phyloP scores from a whole-genome alignment of 2,329 filamentous ascomycete genomes.

The Xylaria sp. region DNA sequence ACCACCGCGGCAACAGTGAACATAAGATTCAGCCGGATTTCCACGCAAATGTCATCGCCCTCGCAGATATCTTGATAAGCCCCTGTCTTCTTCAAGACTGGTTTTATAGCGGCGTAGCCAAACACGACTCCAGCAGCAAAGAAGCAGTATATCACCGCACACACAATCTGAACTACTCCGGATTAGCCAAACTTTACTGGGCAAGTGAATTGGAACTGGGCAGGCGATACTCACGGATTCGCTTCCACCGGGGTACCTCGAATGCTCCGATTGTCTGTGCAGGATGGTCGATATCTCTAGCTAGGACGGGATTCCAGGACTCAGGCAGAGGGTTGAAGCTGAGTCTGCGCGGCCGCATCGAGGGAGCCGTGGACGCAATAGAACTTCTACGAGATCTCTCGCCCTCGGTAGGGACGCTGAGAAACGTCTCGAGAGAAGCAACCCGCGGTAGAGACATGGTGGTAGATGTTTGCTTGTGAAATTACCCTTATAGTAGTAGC shows the following conservation, averaged over 20 bases:
- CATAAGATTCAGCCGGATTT: conserved; percentile 83
- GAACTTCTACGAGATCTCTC: conserved; percentile 53
- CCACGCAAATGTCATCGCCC: conserved; percentile 57
- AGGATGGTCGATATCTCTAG: conserved; percentile 51
- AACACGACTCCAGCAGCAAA: conserved; percentile 83
- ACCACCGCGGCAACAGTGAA: conserved; percentile 89
- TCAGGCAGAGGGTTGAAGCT: conserved; percentile 66
- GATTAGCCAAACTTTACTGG: conserved; percentile 5
- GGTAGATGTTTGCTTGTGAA: conserved; percentile 1
- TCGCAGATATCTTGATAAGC: conserved; percentile 74
- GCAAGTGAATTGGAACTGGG: not conserved
- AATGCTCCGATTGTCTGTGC: conserved; percentile 63
- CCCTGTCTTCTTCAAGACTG: conserved; percentile 77
- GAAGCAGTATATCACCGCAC: conserved; percentile 77
- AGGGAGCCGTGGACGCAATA: conserved; percentile 52
- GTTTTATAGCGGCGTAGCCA: conserved; percentile 86
- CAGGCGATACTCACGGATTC: conserved; percentile 56
- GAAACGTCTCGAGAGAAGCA: conserved; percentile 63
- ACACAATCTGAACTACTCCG: conserved; percentile 70
- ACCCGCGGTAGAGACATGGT: conserved; percentile 65
- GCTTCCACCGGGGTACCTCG: conserved; percentile 64
- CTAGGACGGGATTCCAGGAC: conserved; percentile 58
- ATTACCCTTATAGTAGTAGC: not conserved
- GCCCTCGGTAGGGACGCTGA: conserved; percentile 52
- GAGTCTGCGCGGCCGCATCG: conserved; percentile 60